Evolutionary conservation across 2,329 filamentous ascomycete species (phyloP).

Genomic region (Kalmusia sp.): DNA sequence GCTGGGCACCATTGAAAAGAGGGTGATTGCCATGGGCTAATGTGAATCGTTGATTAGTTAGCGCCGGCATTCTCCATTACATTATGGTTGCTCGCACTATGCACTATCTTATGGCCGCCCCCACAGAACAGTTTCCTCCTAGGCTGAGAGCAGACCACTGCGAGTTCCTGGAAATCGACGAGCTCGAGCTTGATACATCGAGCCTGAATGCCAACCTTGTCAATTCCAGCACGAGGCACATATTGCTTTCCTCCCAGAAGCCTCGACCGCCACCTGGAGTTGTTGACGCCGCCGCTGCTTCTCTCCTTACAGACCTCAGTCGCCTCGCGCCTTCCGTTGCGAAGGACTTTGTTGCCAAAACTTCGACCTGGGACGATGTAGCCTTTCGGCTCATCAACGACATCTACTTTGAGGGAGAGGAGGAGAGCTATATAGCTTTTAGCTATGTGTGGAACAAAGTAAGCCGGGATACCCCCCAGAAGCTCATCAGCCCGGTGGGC

Average conservation of each 20-base stretch:
- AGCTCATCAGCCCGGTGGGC: slow-evolving; percentile 30
- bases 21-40: neutral
- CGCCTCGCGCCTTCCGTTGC: slow-evolving; percentile 37
- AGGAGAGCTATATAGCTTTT: slow-evolving; percentile 51
- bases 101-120: neutral
- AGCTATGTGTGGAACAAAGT: slow-evolving; percentile 52
- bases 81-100: slow-evolving; percentile 2
- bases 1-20: slow-evolving; percentile 2
- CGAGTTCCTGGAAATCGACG: slow-evolving; percentile 38
- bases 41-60: slow-evolving; percentile 1
- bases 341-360: slow-evolving; percentile 39
- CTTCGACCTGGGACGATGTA: slow-evolving; percentile 24
- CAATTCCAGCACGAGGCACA: slow-evolving; percentile 22
- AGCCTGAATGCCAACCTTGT: slow-evolving; percentile 34
- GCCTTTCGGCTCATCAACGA: slow-evolving; percentile 50
- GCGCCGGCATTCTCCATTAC: neutral
- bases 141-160: slow-evolving; percentile 31
- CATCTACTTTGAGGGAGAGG: slow-evolving; percentile 37
- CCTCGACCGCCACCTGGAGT: neutral
- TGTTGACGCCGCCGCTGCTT: slow-evolving; percentile 22
- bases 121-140: slow-evolving; percentile 2
- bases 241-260: slow-evolving; percentile 22
- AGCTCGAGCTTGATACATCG: slow-evolving; percentile 38
- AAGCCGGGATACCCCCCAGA: slow-evolving; percentile 32
- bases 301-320: slow-evolving; percentile 33